Percentiles rank a stretch among this genome's conserved stretches.
phyloP scores from a whole-genome alignment of 2,329 filamentous ascomycete species.

The Aureobasidium sp. region DNA sequence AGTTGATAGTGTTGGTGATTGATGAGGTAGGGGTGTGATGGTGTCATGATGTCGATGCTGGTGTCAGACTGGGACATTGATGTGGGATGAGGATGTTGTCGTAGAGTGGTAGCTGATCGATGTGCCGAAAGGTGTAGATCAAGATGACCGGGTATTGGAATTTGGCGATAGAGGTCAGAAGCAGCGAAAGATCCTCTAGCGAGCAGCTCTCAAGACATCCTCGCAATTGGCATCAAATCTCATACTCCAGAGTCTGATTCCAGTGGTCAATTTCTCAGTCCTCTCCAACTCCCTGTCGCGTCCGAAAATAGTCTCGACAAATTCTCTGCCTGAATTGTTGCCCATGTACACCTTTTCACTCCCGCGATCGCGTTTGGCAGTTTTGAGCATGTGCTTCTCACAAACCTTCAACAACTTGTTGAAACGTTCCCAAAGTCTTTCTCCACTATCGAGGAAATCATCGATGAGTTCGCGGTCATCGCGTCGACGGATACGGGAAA shows the following conservation, averaged over 20 bases:
- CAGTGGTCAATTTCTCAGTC: slow-evolving; percentile 94
- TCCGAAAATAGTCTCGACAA: slow-evolving; percentile 96
- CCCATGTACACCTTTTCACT: slow-evolving; percentile 78
- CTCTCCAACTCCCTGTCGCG: slow-evolving; percentile 89
- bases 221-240: slow-evolving; percentile 98
- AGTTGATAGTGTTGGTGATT: no score
- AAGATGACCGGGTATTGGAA: no score
- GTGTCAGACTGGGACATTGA: no score
- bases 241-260: slow-evolving; percentile 88
- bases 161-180: no score
- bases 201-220: slow-evolving; percentile 68
- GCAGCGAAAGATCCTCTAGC: no score
- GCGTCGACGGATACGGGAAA: slow-evolving; percentile 73
- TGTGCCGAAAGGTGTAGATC: no score
- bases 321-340: slow-evolving; percentile 93
- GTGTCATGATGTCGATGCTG: no score
- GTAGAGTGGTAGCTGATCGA: no score
- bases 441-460: slow-evolving; percentile 91
- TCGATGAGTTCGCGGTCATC: slow-evolving; percentile 85
- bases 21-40: no score
- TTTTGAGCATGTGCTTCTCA: slow-evolving; percentile 95
- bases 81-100: no score
- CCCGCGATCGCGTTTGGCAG: slow-evolving; percentile 74
- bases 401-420: slow-evolving; percentile 90
- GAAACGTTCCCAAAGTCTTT: slow-evolving; percentile 87